phyloP scores from a whole-genome alignment of 2,329 filamentous ascomycete species.

The Lasiodiplodia sp. region DNA sequence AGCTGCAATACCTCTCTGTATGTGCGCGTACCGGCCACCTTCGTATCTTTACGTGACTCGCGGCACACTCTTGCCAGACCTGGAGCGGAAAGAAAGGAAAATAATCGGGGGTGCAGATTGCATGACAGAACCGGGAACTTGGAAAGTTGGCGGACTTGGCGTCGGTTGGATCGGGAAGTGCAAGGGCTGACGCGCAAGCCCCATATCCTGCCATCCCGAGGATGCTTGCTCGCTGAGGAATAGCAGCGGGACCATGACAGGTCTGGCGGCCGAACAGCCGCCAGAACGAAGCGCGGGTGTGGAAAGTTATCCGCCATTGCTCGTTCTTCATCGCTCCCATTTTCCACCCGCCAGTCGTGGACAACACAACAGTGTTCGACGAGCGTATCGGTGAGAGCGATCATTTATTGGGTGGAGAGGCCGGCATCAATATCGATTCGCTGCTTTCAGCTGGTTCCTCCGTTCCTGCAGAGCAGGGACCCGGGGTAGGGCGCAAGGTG shows the following conservation, averaged over 20 bases:
- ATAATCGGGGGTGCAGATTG: conserved; percentile 1
- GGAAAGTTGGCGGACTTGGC: neutral
- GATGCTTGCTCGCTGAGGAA: neutral
- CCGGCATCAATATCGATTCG: conserved; percentile 9
- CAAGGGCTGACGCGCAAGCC: neutral
- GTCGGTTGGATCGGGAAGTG: neutral
- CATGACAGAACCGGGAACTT: conserved; percentile 4
- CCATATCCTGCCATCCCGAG: neutral
- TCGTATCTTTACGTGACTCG: neutral
- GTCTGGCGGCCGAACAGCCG: no score
- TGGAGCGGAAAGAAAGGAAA: neutral
- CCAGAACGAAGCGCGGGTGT: no score
- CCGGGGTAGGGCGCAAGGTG: neutral
- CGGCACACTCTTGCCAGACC: neutral
- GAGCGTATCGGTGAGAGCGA: neutral
- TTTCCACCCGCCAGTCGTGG: conserved; percentile 3
- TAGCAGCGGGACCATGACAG: no score
- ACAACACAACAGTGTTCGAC: neutral
- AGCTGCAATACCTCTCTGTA: no score
- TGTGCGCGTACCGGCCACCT: neutral
- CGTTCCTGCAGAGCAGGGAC: conserved; percentile 6
- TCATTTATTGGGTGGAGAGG: neutral
- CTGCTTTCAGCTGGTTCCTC: conserved; percentile 12
- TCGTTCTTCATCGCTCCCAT: neutral
- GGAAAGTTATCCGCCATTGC: no score